Percentiles rank a stretch among this genome's conserved stretches.
Conservation (phyloP, 202 grass and related monocot genomes). For the Panicum hallii region DNA sequence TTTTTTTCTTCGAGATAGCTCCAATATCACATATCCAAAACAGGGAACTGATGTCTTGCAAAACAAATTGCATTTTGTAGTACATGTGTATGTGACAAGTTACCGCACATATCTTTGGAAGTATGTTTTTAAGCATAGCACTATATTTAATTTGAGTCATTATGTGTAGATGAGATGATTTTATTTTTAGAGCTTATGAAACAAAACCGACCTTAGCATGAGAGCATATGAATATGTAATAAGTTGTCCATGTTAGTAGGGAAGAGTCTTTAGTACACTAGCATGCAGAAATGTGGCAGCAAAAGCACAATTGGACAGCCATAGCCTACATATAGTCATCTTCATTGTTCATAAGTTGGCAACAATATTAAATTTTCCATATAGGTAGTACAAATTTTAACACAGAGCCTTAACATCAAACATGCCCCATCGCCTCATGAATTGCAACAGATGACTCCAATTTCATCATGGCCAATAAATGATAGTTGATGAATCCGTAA, state of each 20-base stretch:
- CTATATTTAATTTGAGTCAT: background rate
- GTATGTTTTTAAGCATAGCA: background rate
- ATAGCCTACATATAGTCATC: conserved; percentile 17
- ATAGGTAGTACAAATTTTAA: conserved; percentile 29
- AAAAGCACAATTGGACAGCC: background rate
- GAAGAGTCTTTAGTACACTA: background rate
- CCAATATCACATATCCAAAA: no score
- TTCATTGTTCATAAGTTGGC: conserved; percentile 41
- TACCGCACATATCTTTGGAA: background rate
- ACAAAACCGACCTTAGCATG: no score
- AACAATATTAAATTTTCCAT: conserved; percentile 46
- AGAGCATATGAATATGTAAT: background rate
- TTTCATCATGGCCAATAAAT: conserved; percentile 32
- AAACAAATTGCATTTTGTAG: no score
- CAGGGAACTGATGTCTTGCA: no score
- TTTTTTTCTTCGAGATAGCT: no score
- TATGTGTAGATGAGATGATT: background rate
- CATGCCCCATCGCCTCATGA: conserved; percentile 41
- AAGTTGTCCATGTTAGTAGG: background rate
- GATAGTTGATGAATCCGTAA: conserved; percentile 42
- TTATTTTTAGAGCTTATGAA: no score
- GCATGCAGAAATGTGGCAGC: background rate
- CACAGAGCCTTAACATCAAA: conserved; percentile 46
- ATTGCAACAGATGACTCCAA: conserved; percentile 43
- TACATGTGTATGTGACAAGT: no score